A percentile compares a stretch with the other conserved stretches of the same genome.
phyloP scores from a whole-genome alignment of 495 filamentous ascomycete genomes.

The Pseudotulostoma volvatum region DNA sequence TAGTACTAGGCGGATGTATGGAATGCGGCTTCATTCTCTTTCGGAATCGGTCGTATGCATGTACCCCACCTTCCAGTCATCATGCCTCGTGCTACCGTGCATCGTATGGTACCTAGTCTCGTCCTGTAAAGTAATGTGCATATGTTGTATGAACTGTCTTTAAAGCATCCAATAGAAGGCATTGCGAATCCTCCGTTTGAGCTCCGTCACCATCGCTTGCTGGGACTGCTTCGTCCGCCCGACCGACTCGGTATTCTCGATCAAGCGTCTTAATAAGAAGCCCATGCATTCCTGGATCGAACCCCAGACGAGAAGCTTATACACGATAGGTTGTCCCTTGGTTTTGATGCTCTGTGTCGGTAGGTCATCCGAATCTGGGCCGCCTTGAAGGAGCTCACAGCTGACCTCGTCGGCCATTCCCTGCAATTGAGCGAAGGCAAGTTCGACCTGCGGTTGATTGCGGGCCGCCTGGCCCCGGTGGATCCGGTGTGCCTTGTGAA shows the following conservation, averaged over 20 bases:
- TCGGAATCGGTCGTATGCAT: no score
- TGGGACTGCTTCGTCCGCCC: constrained; percentile 57
- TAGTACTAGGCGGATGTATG: no score
- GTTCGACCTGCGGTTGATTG: constrained; percentile 33
- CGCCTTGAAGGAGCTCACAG: constrained; percentile 54
- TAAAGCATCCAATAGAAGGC: constrained; percentile 13
- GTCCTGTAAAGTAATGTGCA: no score
- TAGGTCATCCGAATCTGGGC: constrained; percentile 13
- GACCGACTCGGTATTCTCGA: constrained; percentile 87
- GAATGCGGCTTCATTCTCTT: no score
- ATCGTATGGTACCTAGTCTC: no score
- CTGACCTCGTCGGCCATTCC: constrained; percentile 96
- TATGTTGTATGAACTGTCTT: no score
- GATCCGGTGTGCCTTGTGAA: constrained; percentile 49
- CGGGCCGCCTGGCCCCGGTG: constrained; percentile 31
- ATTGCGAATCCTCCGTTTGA: constrained; percentile 44
- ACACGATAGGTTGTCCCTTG: constrained; percentile 42
- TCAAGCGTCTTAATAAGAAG: constrained; percentile 67
- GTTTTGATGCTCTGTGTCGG: constrained; percentile 5
- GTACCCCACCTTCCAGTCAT: no score
- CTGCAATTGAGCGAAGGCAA: constrained; percentile 80
- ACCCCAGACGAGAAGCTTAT: constrained; percentile 89
- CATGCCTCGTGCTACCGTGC: no score
- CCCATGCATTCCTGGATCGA: constrained; percentile 86
- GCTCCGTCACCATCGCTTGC: constrained; percentile 55